These are phyloP conservation scores for Kodamaea ohmeri DNA, from an alignment of 1,139 yeast genomes.

Conservation along the genomic window DNA sequence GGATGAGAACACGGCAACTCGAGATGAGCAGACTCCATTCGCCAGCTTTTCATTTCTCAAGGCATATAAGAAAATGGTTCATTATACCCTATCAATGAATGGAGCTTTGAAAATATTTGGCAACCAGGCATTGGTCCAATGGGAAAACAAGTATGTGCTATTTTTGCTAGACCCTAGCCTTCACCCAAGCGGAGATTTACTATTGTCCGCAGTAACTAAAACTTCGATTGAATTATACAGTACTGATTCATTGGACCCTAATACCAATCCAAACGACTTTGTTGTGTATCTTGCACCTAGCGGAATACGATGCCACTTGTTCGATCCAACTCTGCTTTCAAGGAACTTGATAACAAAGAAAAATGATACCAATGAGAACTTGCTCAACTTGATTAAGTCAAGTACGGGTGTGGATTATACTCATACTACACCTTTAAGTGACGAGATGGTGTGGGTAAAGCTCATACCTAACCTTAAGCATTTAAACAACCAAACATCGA, in stretches of 20 bases:
- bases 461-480: constrained; percentile 66
- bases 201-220: constrained; percentile 29
- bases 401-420: constrained; percentile 51
- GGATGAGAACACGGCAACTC: constrained; percentile 4
- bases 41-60: constrained; percentile 56
- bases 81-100: constrained; percentile 42
- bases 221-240: constrained; percentile 32
- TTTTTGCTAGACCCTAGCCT: constrained; percentile 57
- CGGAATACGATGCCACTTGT: constrained; percentile 66
- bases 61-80: constrained; percentile 56
- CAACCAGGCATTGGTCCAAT: constrained; percentile 41
- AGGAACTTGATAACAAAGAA: constrained; percentile 32
- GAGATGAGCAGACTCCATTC: constrained; percentile 37
- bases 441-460: constrained; percentile 54
- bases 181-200: constrained; percentile 50
- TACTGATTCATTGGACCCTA: constrained; percentile 17
- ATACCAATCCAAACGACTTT: constrained; percentile 20
- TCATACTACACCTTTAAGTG: constrained; percentile 7
- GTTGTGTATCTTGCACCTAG: constrained; percentile 72
- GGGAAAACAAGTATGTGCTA: constrained; percentile 21
- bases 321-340: constrained; percentile 48
- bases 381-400: constrained; percentile 47
- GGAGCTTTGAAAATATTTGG: constrained; percentile 51
- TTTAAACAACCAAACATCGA: constrained; percentile 64
- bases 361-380: constrained; percentile 25